Conservation (phyloP, 2,329 filamentous ascomycete species). For the Penicillium brevicompactum region DNA sequence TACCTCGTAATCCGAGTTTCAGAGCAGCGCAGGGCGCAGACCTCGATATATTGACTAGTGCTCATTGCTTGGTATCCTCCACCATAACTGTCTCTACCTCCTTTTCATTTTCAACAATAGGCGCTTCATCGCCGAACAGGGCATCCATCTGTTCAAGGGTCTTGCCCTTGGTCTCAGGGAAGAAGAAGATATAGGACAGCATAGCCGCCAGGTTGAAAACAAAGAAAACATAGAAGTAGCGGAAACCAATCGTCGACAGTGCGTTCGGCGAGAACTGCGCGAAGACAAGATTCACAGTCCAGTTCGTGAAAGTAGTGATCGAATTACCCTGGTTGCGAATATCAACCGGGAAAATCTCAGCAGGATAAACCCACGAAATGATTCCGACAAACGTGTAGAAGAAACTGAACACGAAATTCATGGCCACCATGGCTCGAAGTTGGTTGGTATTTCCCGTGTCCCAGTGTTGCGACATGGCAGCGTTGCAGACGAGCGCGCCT, state of each 20-base stretch:
- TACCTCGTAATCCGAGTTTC: too few species aligned
- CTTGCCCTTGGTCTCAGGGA: conserved; percentile 34
- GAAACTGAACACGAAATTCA: conserved; percentile 49
- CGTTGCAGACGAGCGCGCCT: conserved; percentile 40
- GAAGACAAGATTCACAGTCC: conserved; percentile 50
- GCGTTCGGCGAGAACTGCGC: conserved; percentile 52
- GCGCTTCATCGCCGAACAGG: conserved; percentile 24
- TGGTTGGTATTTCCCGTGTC: conserved; percentile 37
- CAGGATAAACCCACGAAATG: conserved; percentile 49
- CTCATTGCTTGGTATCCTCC: conserved; percentile 1
- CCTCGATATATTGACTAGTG: too few species aligned
- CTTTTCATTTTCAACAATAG: background rate
- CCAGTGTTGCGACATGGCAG: conserved; percentile 40
- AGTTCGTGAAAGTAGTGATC: conserved; percentile 47
- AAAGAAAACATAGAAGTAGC: conserved; percentile 52
- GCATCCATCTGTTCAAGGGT: conserved; percentile 33
- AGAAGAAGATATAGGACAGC: conserved; percentile 36
- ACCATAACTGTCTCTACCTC: background rate
- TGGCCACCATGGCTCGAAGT: conserved; percentile 47
- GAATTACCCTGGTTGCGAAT: conserved; percentile 44
- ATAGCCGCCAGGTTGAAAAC: conserved; percentile 50
- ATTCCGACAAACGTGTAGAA: conserved; percentile 47
- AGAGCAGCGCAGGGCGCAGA: too few species aligned
- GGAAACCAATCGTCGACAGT: conserved; percentile 45
- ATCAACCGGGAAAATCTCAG: conserved; percentile 49